These are phyloP conservation scores for Yamadazyma triangularis DNA, from an alignment of 1,139 yeast species.

Conservation along the genomic window DNA sequence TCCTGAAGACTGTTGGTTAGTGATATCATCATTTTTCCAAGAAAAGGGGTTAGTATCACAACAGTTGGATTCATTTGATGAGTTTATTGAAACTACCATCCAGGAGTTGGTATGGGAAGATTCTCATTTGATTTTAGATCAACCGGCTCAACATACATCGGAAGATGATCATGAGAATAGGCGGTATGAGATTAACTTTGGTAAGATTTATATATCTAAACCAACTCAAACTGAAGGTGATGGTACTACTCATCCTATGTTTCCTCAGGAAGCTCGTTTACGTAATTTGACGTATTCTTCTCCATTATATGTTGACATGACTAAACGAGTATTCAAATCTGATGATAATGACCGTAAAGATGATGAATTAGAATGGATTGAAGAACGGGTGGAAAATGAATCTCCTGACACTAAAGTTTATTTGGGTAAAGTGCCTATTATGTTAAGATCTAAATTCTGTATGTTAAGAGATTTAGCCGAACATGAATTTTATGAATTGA, in stretches of 20 bases:
- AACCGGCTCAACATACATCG: constrained; percentile 95
- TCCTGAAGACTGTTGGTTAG: constrained; percentile 99
- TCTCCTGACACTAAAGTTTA: constrained; percentile 68
- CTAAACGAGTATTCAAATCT: constrained; percentile 81
- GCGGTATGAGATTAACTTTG: constrained; percentile 92
- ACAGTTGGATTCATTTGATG: constrained; percentile 97
- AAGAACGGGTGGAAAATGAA: constrained; percentile 51
- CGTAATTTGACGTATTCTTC: constrained; percentile 95
- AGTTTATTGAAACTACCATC: constrained; percentile 92
- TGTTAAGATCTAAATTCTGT: constrained; percentile 96
- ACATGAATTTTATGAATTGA: constrained; percentile 88
- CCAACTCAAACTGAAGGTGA: constrained; percentile 99
- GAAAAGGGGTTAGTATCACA: constrained; percentile 97
- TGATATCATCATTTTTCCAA: constrained; percentile 91
- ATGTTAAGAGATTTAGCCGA: constrained; percentile 89
- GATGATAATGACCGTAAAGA: constrained; percentile 61
- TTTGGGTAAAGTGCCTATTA: constrained; percentile 96
- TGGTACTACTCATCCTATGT: constrained; percentile 97
- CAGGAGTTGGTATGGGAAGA: constrained; percentile 98
- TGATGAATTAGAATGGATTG: constrained; percentile 71
- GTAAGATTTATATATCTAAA: constrained; percentile 91
- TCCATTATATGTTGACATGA: constrained; percentile 94
- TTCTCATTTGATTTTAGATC: constrained; percentile 88
- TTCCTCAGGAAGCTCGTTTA: constrained; percentile 96
- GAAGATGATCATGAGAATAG: constrained; percentile 86